phyloP scores from a whole-genome alignment of 2,329 filamentous ascomycete genomes.

The Phaeosphaeria sp. region DNA sequence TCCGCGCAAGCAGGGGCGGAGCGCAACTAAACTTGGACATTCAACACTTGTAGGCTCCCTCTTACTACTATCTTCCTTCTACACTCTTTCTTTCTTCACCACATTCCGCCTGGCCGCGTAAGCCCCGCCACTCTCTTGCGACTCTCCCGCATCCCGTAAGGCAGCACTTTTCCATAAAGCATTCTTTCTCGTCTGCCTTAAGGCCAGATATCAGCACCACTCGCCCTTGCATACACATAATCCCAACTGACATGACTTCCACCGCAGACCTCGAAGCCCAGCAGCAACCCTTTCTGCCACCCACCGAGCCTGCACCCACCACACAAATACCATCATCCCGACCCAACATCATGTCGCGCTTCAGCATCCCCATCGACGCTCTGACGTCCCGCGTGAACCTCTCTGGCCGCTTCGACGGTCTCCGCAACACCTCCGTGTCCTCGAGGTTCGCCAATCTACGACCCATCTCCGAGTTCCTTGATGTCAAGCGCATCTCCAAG shows the following conservation, averaged over 20 bases:
- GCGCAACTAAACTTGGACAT: neutral
- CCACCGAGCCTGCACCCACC: slow-evolving; percentile 21
- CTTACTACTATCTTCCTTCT: slow-evolving; percentile 4
- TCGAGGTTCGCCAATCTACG: slow-evolving; percentile 91
- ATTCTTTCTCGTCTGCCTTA: slow-evolving; percentile 5
- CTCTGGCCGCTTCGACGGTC: slow-evolving; percentile 80
- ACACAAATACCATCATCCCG: slow-evolving; percentile 10
- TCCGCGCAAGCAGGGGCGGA: slow-evolving; percentile 22
- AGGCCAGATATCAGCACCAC: slow-evolving; percentile 39
- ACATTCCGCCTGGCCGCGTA: slow-evolving; percentile 32
- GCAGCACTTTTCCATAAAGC: slow-evolving; percentile 30
- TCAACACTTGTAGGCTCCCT: slow-evolving; percentile 11
- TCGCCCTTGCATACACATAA: slow-evolving; percentile 7
- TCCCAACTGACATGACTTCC: slow-evolving; percentile 37
- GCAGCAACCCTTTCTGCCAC: slow-evolving; percentile 31
- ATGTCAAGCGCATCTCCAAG: slow-evolving; percentile 94
- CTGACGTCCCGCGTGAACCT: slow-evolving; percentile 91
- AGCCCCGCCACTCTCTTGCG: slow-evolving; percentile 19
- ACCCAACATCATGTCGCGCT: slow-evolving; percentile 72
- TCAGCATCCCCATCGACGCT: slow-evolving; percentile 91
- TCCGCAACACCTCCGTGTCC: slow-evolving; percentile 79
- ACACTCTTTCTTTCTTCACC: slow-evolving; percentile 10
- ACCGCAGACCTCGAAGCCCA: slow-evolving; percentile 37
- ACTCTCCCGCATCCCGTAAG: slow-evolving; percentile 31
- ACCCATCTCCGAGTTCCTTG: slow-evolving; percentile 91